Evolutionary conservation across 139 green algal species (phyloP), one percentile per base, ranked within the genome.

Genomic region (Ettlia oleoabundans): DNA sequence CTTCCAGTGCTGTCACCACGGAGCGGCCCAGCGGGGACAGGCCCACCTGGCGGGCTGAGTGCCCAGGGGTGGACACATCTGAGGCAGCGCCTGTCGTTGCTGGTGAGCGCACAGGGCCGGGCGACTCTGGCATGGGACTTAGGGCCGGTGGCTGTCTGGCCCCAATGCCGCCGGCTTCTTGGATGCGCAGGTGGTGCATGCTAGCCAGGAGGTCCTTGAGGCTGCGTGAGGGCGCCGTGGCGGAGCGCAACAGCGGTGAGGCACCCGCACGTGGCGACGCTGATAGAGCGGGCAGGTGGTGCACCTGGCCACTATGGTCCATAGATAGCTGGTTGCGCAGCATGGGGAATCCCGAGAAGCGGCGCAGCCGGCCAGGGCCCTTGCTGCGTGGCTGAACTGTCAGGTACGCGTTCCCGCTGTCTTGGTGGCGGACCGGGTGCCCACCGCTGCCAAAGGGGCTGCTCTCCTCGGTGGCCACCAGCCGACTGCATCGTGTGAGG

Each of bases 401-500:
- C 76, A 84, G 61, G 43, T 76, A 55, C 33, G 67, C 78, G 1
- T 63, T n/a, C 63, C 41, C 43, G 40, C 38, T n/a, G 51, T 41
- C 28, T 22, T 28, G 42, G 19, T 9, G 4, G 76, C 55, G 35
- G 38, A 35, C 38, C 21, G n/a, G 40, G 41, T 43, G 15, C 9
- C 76, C 61, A 65, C 66, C 19, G 53, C 58, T 28, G 58, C 53
- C 40, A 58, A 52, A 65, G n/a, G 82, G 85, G 65, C 70, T 85
- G 32, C 66, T 26, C 21, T 91, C 82, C 81, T 91, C 88, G 8
- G 87, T 90, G 41, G 93, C 82, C 10, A 96, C 81, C 41, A 96
- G 84, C 22, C 92, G 88, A 53, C 84, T 93, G 81, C 92, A 94
- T 3, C 90, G 83, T 15, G 92, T 93, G 1, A 96, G 84, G 71